Base-by-base conservation (phyloP, 116 monocot genomes). In the Phalaenopsis hybrid region DNA sequence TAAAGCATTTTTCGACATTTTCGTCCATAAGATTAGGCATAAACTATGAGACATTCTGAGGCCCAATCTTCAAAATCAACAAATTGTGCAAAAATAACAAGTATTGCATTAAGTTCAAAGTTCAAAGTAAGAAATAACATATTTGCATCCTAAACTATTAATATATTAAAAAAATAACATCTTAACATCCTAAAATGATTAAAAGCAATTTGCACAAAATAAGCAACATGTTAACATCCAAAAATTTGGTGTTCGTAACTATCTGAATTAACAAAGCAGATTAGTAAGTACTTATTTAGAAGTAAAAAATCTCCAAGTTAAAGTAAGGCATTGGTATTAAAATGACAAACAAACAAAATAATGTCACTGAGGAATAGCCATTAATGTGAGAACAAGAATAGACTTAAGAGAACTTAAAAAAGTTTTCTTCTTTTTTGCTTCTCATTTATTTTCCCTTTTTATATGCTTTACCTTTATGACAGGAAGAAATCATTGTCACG, bases 341-440 rank as follows among this genome's bases (percentile, higher is more conserved):
- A 15, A 70, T 70, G 34, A 37, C 70, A 70, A 70, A 31, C 28
- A 70, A 70, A 70, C 34, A 70, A 70, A 70, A 70, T 33, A 34
- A 70, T 2, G 34, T 31, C 28, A 65, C 8, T 13, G 11, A 70
- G 37, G 28, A 70, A 34, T 0, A 70, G 34, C 34, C 34, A 34
- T 31, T 33, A 33, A 33, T 70, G 28, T 70, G 34, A 70, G 34
- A 13, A 10, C 70, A 13, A 37, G 61, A 70, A 70, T 12, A 34
- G 70, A 34, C 70, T 33, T 70, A 18, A 12, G 37, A 34, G 9
- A 70, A 34, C 70, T 37, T 37, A 70, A 34, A 15, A n/a, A n/a
- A 0, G 33, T 70, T 13, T 70, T 34, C 28, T 18, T 13, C 15
- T 70, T 28, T 70, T 70, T 37, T 23, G 23, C 25, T 6, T 23